A percentile compares a stretch with the other conserved stretches of the same genome.
Evolutionary conservation across 2,329 filamentous ascomycete genomes (phyloP).

Genomic region (Chrysoporthe cubensis): DNA sequence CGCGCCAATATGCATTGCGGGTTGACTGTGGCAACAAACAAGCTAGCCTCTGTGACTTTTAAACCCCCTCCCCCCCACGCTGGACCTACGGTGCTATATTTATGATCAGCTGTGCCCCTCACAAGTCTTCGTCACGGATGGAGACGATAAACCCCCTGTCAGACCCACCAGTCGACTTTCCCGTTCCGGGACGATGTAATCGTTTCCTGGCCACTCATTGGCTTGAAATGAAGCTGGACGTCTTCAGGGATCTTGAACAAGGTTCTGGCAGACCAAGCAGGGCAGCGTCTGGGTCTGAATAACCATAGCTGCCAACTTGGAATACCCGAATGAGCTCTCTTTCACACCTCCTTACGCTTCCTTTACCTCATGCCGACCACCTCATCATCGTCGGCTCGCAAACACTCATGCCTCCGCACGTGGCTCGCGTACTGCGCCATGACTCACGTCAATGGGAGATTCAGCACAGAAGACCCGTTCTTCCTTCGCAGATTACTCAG

Average conservation of each 20-base stretch:
- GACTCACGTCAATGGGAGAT: neutral
- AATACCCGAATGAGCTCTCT: neutral
- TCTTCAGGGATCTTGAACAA: slow-evolving; percentile 4
- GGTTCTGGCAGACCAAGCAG: slow-evolving; percentile 5
- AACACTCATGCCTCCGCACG: neutral
- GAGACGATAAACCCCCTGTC: neutral
- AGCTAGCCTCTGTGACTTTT: neutral
- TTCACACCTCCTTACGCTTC: neutral
- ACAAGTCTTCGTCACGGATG: neutral
- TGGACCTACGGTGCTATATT: neutral
- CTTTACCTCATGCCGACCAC: neutral
- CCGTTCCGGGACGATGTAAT: slow-evolving; percentile 5
- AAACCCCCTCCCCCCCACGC: neutral
- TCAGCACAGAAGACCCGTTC: neutral
- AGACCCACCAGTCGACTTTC: slow-evolving; percentile 1
- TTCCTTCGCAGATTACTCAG: neutral
- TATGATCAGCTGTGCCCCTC: neutral
- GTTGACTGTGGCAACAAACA: neutral
- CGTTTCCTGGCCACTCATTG: slow-evolving; percentile 6
- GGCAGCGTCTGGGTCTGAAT: neutral
- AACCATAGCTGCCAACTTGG: neutral
- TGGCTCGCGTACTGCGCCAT: neutral
- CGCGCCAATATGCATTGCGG: neutral
- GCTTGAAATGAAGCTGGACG: neutral
- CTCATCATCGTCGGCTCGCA: neutral